Percentiles rank a stretch among this genome's conserved stretches.
Evolutionary conservation across 1,139 yeast species (phyloP).

Genomic region (Candida sp.): DNA sequence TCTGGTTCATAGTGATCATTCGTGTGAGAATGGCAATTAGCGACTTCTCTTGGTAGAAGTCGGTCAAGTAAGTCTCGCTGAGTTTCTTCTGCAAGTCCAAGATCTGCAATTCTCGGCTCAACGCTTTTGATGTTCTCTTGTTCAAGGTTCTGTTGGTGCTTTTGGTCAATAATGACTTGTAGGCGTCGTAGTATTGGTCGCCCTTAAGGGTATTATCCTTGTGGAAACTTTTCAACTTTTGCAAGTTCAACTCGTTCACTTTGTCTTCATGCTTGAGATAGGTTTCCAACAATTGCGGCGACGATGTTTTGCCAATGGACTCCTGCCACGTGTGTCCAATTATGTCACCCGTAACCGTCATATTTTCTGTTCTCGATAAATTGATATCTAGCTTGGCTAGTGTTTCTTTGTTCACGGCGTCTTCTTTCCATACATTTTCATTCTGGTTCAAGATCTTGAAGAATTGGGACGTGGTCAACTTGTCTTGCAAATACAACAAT

Average conservation of each 20-base stretch:
- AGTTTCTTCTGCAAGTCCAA: slow-evolving; percentile 56
- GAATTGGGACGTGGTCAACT: slow-evolving; percentile 42
- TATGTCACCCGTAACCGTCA: slow-evolving; percentile 41
- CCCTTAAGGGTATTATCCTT: slow-evolving; percentile 8
- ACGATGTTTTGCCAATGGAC: slow-evolving; percentile 27
- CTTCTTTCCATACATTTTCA: slow-evolving; percentile 23
- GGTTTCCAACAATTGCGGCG: slow-evolving; percentile 27
- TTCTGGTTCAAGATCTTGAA: slow-evolving; percentile 46
- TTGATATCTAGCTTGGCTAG: slow-evolving; percentile 15
- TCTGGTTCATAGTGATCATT: slow-evolving; percentile 62
- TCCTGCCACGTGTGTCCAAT: slow-evolving; percentile 48
- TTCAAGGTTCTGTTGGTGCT: slow-evolving; percentile 21
- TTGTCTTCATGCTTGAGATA: slow-evolving; percentile 41
- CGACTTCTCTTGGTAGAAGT: slow-evolving; percentile 53
- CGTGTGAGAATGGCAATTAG: slow-evolving; percentile 57
- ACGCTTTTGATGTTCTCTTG: slow-evolving; percentile 25
- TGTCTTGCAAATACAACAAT: slow-evolving; percentile 52
- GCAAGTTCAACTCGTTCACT: slow-evolving; percentile 24
- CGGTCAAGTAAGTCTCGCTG: slow-evolving; percentile 54
- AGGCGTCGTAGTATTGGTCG: slow-evolving; percentile 27
- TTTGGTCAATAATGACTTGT: slow-evolving; percentile 28
- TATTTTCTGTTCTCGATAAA: slow-evolving; percentile 16
- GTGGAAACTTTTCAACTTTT: slow-evolving; percentile 22
- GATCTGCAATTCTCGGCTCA: slow-evolving; percentile 57
- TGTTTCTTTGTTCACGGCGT: slow-evolving; percentile 3